Percentiles rank a stretch among this genome's conserved stretches.
phyloP scores from a whole-genome alignment of 352 stramenopile species.

The Phytophthora ramorum region DNA sequence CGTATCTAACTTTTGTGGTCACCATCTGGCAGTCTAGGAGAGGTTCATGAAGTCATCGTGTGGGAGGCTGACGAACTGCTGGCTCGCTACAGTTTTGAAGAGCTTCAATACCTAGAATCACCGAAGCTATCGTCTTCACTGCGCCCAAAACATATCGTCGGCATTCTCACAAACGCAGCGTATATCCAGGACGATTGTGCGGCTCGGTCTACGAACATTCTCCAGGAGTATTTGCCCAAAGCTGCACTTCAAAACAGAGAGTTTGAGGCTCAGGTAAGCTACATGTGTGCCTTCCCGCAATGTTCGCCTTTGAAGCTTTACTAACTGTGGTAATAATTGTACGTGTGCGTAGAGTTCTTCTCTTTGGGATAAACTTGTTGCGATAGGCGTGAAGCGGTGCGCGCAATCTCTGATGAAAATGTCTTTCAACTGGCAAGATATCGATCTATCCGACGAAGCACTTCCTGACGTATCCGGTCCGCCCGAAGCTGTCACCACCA shows the following conservation, averaged over 20 bases:
- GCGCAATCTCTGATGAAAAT: conserved; percentile 74
- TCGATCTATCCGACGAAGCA: conserved; percentile 65
- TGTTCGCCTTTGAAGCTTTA: not conserved
- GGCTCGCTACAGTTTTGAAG: conserved; percentile 65
- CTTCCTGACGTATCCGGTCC: conserved; percentile 45
- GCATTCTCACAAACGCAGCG: conserved; percentile 73
- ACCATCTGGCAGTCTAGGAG: conserved; percentile 44
- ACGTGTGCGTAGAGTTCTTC: conserved; percentile 43
- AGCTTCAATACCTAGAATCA: conserved; percentile 66
- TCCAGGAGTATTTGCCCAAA: conserved; percentile 64
- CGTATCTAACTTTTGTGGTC: conserved; percentile 10
- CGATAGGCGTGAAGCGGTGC: conserved; percentile 59
- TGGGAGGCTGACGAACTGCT: conserved; percentile 67
- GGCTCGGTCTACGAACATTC: conserved; percentile 53
- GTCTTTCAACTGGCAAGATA: conserved; percentile 68
- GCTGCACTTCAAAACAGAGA: conserved; percentile 52
- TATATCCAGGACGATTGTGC: conserved; percentile 74
- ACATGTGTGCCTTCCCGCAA: not conserved
- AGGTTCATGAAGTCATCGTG: conserved; percentile 70
- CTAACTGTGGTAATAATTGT: not conserved
- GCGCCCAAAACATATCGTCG: conserved; percentile 69
- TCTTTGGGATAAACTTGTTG: conserved; percentile 59
- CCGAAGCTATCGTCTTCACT: conserved; percentile 69
- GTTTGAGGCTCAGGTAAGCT: conserved; percentile 45
- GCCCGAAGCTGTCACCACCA: conserved; percentile 12